These are phyloP conservation scores for Suillus paluster DNA, from an alignment of 768 basidiomycete genomes.

Conservation along the genomic window DNA sequence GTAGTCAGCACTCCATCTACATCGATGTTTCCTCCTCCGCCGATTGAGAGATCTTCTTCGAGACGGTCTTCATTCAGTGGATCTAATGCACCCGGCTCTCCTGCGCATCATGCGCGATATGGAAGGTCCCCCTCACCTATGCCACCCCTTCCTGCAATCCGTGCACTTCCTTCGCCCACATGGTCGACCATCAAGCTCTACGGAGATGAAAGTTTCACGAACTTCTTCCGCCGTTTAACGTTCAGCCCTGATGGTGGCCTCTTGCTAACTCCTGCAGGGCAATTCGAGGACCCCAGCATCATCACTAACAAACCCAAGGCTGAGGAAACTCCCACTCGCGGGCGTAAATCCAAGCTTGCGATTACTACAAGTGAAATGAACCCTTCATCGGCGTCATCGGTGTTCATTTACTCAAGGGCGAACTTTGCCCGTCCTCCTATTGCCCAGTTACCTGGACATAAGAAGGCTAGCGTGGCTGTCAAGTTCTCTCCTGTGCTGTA, in stretches of 20 bases:
- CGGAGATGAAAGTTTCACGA: constrained; percentile 93
- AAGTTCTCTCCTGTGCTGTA: constrained; percentile 93
- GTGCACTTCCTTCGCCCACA: constrained; percentile 61
- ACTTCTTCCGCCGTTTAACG: constrained; percentile 92
- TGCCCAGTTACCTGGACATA: constrained; percentile 94
- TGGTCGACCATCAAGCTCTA: constrained; percentile 84
- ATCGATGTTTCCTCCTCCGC: constrained; percentile 45
- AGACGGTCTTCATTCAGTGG: constrained; percentile 72
- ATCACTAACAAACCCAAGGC: constrained; percentile 33
- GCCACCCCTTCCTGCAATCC: constrained; percentile 93
- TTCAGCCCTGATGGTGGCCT: constrained; percentile 96
- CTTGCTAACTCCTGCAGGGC: constrained; percentile 93
- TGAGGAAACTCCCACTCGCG: constrained; percentile 53
- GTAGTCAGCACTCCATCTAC: constrained; percentile 68
- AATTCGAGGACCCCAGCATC: constrained; percentile 91
- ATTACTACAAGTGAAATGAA: constrained; percentile 38
- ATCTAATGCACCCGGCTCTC: constrained; percentile 80
- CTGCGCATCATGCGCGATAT: constrained; percentile 60
- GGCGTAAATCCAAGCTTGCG: constrained; percentile 58
- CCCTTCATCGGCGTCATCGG: constrained; percentile 56
- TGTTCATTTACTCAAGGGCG: constrained; percentile 95
- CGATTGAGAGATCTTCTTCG: constrained; percentile 67
- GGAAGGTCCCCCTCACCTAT: constrained; percentile 88
- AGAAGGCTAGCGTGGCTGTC: constrained; percentile 93
- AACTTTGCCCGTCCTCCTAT: constrained; percentile 93